These are phyloP conservation scores for Staphylotrichum tortipilum DNA, from an alignment of 495 filamentous ascomycete species.

Conservation along the genomic window DNA sequence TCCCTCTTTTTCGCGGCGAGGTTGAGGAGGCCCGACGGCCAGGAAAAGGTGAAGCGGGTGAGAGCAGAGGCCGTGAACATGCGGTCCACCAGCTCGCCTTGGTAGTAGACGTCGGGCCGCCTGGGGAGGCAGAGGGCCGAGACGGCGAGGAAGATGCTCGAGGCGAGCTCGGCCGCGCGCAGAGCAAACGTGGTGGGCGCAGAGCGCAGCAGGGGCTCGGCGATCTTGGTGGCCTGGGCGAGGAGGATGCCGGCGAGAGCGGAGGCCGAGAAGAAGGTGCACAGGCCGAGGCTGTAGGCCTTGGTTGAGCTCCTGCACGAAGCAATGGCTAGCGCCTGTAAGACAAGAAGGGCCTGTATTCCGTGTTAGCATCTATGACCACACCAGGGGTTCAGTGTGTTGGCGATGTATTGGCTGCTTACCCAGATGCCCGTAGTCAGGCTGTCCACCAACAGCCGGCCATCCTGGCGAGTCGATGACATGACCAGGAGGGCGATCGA, in stretches of 20 bases:
- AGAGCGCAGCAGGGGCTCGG: constrained; percentile 22
- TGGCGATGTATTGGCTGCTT: constrained; percentile 14
- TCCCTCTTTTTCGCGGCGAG: constrained; percentile 45
- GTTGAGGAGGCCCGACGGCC: constrained; percentile 47
- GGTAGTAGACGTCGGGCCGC: constrained; percentile 55
- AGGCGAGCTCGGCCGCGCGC: constrained; percentile 30
- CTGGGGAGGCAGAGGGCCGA: constrained; percentile 49
- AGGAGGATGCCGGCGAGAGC: constrained; percentile 31
- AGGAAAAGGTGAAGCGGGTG: constrained; percentile 55
- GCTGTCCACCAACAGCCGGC: constrained; percentile 31
- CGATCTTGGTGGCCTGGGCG: constrained; percentile 30
- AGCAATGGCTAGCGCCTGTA: constrained; percentile 39
- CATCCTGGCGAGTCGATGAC: constrained; percentile 24
- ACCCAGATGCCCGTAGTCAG: constrained; percentile 40
- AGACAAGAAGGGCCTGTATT: constrained; percentile 32
- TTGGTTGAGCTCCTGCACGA: constrained; percentile 36
- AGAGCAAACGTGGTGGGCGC: constrained; percentile 22
- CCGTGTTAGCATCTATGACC: background rate
- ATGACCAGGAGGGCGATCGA: constrained; percentile 39
- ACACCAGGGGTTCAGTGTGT: too few relatives aligned
- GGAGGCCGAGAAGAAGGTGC: constrained; percentile 35
- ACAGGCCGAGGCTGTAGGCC: constrained; percentile 41
- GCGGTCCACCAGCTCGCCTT: constrained; percentile 53
- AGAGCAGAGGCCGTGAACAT: constrained; percentile 53
- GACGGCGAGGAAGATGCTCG: constrained; percentile 28